These are phyloP conservation scores for Lepidopterella palustris DNA, from an alignment of 495 filamentous ascomycete genomes.

Conservation along the genomic window DNA sequence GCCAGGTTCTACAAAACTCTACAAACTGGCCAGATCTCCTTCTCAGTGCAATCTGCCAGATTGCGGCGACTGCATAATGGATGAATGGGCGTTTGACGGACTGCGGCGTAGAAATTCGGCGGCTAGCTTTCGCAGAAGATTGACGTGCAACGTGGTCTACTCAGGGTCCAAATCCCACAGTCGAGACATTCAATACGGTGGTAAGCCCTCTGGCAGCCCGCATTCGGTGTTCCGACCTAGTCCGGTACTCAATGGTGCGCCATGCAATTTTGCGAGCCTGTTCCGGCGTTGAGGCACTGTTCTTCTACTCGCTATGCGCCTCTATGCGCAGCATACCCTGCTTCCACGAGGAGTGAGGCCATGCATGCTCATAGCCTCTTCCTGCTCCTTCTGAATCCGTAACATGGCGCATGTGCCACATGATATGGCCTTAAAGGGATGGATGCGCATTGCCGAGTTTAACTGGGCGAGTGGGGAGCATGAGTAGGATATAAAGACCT, in stretches of 20 bases:
- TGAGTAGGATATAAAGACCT: not conserved
- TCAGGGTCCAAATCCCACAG: not conserved
- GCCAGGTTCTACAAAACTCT: not conserved
- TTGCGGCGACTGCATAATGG: not conserved
- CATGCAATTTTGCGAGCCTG: not conserved
- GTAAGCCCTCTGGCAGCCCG: too few relatives aligned
- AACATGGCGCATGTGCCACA: not conserved
- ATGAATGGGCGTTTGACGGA: not conserved
- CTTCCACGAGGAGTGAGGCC: not conserved
- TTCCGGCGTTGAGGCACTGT: not conserved
- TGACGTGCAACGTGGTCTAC: not conserved
- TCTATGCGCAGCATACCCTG: too few relatives aligned
- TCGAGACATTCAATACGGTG: not conserved
- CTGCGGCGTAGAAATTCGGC: not conserved
- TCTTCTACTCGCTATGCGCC: not conserved
- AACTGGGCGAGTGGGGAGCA: not conserved
- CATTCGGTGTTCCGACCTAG: too few relatives aligned
- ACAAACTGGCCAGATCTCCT: not conserved
- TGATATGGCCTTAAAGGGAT: not conserved
- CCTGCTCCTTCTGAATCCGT: not conserved
- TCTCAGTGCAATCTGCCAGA: not conserved
- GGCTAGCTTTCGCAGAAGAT: not conserved
- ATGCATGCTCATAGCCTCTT: not conserved
- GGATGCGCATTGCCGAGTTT: not conserved
- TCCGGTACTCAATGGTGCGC: not conserved